These are phyloP conservation scores for Eucalyptus pauciflora DNA, from an alignment of 345 rosid genomes.

Conservation along the genomic window DNA sequence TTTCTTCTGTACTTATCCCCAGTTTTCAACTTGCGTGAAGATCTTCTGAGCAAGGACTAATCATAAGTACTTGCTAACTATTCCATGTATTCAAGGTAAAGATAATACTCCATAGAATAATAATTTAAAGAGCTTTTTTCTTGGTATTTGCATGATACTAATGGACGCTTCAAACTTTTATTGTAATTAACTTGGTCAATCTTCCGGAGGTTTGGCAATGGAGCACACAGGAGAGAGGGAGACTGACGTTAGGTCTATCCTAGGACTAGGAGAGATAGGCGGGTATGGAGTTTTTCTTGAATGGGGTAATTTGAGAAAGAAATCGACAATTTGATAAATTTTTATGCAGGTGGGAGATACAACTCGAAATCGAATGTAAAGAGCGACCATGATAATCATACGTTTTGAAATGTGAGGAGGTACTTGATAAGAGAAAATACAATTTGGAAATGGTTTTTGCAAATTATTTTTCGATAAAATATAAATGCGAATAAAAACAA, in stretches of 20 bases:
- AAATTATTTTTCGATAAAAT: not conserved
- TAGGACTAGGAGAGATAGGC: not conserved
- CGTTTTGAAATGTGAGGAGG: not conserved
- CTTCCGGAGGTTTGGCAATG: not conserved
- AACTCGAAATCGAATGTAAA: not conserved
- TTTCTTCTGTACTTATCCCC: not conserved
- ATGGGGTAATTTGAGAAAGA: not conserved
- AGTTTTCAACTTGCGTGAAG: not conserved
- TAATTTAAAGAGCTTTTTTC: not conserved
- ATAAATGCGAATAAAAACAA: not conserved
- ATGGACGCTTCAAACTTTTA: not conserved
- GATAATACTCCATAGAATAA: not conserved
- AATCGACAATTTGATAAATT: fast-evolving
- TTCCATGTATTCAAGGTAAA: not conserved
- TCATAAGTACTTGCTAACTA: not conserved
- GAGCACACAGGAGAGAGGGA: not conserved
- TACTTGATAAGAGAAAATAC: not conserved
- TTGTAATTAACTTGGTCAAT: not conserved
- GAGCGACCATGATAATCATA: fast-evolving
- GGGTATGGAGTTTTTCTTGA: not conserved
- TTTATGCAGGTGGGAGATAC: not conserved
- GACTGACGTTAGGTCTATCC: not conserved
- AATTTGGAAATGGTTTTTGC: not conserved
- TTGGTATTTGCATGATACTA: not conserved
- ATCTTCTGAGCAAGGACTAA: not conserved